Evolutionary conservation across 176 grass and related monocot genomes (phyloP).

Genomic region (Carex pumila): DNA sequence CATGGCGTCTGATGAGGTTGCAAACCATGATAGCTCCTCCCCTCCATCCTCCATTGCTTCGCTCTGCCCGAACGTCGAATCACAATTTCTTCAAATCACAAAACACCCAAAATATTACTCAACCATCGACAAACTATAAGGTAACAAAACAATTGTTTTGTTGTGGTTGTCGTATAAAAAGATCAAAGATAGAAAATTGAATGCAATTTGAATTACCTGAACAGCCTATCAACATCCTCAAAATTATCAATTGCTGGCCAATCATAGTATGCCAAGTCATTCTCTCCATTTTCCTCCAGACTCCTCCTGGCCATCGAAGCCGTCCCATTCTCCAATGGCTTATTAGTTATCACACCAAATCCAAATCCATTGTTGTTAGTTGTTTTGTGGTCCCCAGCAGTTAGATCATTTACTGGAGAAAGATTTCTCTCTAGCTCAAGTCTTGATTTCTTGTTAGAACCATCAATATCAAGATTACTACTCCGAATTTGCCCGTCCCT

Average conservation of each 20-base stretch:
- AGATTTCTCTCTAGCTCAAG: neutral
- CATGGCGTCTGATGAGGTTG: constrained; percentile 52
- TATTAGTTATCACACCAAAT: constrained; percentile 9
- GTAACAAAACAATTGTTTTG: neutral
- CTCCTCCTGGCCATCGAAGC: neutral
- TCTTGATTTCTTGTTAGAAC: constrained; percentile 16
- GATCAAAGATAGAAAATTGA: constrained; percentile 2
- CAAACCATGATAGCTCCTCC: constrained; percentile 69
- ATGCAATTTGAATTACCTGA: constrained; percentile 55
- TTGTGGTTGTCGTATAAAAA: neutral
- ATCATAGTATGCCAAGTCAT: constrained; percentile 75
- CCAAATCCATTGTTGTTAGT: constrained; percentile 13
- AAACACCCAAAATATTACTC: neutral
- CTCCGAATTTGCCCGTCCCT: neutral
- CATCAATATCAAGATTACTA: constrained; percentile 9
- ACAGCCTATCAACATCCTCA: constrained; percentile 77
- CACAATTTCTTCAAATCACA: constrained; percentile 44
- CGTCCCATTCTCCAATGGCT: neutral
- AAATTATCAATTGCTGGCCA: constrained; percentile 90
- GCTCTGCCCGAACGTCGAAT: constrained; percentile 57
- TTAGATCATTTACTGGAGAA: neutral
- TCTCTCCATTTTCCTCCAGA: constrained; percentile 23
- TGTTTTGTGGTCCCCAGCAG: neutral
- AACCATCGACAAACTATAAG: neutral
- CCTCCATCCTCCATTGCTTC: constrained; percentile 34